phyloP scores from a whole-genome alignment of 495 filamentous ascomycete species.

The Xylaria castorea region DNA sequence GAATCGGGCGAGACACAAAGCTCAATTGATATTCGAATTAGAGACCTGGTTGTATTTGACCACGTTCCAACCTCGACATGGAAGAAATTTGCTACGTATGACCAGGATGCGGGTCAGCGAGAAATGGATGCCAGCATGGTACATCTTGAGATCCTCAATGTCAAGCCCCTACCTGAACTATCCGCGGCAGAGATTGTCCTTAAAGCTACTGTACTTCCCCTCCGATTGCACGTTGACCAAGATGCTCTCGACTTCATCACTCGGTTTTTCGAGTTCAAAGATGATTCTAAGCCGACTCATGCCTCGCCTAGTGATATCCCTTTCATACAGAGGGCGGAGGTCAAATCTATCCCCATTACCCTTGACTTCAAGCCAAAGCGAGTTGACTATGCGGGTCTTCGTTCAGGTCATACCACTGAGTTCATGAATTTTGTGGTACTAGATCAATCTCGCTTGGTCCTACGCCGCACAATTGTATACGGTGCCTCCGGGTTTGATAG shows the following conservation, averaged over 20 bases:
- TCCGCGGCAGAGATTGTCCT: constrained; percentile 91
- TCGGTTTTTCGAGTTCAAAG: constrained; percentile 96
- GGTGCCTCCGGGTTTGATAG: constrained; percentile 89
- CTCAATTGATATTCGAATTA: constrained; percentile 81
- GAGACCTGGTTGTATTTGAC: constrained; percentile 90
- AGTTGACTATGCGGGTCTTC: constrained; percentile 90
- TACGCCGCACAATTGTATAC: constrained; percentile 90
- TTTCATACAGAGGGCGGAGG: constrained; percentile 88
- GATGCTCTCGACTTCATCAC: constrained; percentile 98
- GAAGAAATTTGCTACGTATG: constrained; percentile 97
- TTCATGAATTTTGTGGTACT: constrained; percentile 99
- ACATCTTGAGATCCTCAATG: constrained; percentile 85
- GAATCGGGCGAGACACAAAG: constrained; percentile 80
- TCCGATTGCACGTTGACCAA: constrained; percentile 95
- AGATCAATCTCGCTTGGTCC: constrained; percentile 83
- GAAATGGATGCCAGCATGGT: constrained; percentile 88
- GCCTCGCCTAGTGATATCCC: constrained; percentile 72
- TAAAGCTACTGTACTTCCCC: constrained; percentile 81
- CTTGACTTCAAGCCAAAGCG: constrained; percentile 98
- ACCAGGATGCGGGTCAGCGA: constrained; percentile 82
- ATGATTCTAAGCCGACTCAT: constrained; percentile 65
- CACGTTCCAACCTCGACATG: constrained; percentile 95
- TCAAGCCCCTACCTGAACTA: constrained; percentile 80
- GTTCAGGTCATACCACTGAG: constrained; percentile 97
- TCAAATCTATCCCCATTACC: constrained; percentile 80